Conservation (phyloP, 164 flowering plant species). For the Vitis cinerea region DNA sequence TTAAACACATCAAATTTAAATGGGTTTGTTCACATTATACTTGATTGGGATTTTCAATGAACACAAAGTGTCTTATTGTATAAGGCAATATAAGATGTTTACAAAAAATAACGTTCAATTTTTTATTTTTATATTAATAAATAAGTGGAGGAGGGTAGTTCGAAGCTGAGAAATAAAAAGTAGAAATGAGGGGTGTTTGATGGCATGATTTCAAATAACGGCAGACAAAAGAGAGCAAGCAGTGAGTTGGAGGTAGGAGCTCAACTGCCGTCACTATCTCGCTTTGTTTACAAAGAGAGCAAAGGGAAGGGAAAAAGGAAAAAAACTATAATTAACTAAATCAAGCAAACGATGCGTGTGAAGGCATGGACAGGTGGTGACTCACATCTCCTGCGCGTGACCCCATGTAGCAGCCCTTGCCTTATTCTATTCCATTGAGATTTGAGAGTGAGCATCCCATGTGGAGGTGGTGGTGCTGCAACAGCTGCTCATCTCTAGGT, state of each 20-base stretch:
- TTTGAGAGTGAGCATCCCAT: slow-evolving; percentile 8
- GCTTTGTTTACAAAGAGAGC: neutral
- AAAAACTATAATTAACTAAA: neutral
- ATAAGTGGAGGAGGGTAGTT: too few relatives aligned
- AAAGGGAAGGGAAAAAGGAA: slow-evolving; percentile 3
- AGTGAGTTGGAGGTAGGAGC: slow-evolving; percentile 13
- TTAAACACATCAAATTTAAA: too few relatives aligned
- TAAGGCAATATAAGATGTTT: too few relatives aligned
- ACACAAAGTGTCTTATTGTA: too few relatives aligned
- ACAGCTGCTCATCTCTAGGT: slow-evolving; percentile 39
- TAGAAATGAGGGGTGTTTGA: neutral
- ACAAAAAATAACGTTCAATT: too few relatives aligned
- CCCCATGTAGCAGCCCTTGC: slow-evolving; percentile 8
- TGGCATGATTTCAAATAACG: neutral
- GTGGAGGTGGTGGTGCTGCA: slow-evolving; percentile 19
- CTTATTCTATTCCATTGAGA: slow-evolving; percentile 2
- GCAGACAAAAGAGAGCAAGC: neutral
- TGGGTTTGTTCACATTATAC: too few relatives aligned
- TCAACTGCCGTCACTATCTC: slow-evolving; percentile 2
- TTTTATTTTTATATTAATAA: too few relatives aligned
- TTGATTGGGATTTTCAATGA: too few relatives aligned
- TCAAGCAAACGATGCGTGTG: neutral
- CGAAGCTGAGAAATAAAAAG: neutral
- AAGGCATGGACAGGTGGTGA: slow-evolving; percentile 9
- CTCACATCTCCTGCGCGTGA: slow-evolving; percentile 19